A percentile compares a stretch with the other conserved stretches of the same genome.
phyloP scores from a whole-genome alignment of 169 alveolate genomes.

The Plasmodium ovale region DNA sequence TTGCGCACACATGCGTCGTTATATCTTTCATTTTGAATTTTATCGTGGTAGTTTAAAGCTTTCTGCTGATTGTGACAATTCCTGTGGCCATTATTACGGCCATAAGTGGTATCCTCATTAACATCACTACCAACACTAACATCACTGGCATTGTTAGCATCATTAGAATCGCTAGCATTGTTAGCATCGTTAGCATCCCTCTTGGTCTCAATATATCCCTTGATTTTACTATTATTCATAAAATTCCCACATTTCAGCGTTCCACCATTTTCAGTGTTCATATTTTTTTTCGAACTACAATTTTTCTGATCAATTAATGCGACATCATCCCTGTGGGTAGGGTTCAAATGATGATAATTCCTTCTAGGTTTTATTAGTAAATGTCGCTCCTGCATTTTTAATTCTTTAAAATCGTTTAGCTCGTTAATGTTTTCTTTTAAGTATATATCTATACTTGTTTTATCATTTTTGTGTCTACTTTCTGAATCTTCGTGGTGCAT shows the following conservation, averaged over 20 bases:
- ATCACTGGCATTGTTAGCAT: too few relatives aligned
- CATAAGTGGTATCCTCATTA: too few relatives aligned
- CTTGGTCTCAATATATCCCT: slow-evolving; percentile 2
- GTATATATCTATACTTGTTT: slow-evolving; percentile 11
- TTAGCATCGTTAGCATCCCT: background rate
- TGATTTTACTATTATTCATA: slow-evolving; percentile 12
- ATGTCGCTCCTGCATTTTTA: slow-evolving; percentile 19
- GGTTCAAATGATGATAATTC: background rate
- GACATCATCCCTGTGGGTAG: slow-evolving; percentile 12
- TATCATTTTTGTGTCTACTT: background rate
- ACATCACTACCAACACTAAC: too few relatives aligned
- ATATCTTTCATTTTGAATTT: slow-evolving; percentile 10
- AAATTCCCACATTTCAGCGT: background rate
- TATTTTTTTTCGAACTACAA: slow-evolving; percentile 1
- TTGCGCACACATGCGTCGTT: background rate
- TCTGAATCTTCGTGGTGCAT: background rate
- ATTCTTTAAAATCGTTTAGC: slow-evolving; percentile 13
- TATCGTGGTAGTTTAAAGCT: background rate
- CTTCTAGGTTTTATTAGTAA: slow-evolving; percentile 18
- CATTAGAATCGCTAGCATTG: too few relatives aligned
- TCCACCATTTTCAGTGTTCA: background rate
- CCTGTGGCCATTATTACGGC: too few relatives aligned
- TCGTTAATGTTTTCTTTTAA: slow-evolving; percentile 11
- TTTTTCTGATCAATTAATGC: background rate
- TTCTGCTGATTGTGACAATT: background rate